These are phyloP conservation scores for Hyaloperonospora arabidopsidis DNA, from an alignment of 352 stramenopile species.

Conservation along the genomic window DNA sequence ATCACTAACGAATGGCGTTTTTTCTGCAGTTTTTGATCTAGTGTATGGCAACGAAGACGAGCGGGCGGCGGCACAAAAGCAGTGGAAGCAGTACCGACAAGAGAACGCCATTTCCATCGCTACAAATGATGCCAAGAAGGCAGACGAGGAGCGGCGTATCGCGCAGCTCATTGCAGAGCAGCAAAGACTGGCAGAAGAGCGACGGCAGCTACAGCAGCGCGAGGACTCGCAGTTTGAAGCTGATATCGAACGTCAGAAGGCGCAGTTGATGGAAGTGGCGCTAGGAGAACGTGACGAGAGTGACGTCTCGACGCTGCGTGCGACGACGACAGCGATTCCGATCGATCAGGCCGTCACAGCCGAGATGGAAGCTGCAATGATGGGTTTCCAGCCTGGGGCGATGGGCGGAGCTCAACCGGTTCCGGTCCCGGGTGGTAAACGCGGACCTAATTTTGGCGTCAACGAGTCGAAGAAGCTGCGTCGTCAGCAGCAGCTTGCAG, in stretches of 20 bases:
- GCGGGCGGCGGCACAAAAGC: constrained; percentile 63
- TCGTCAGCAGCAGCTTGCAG: constrained; percentile 68
- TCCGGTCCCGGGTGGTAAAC: constrained; percentile 72
- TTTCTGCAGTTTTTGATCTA: constrained; percentile 69
- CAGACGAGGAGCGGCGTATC: constrained; percentile 82
- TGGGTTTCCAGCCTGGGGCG: constrained; percentile 75
- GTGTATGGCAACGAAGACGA: constrained; percentile 69
- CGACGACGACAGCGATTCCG: constrained; percentile 71
- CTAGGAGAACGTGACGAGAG: constrained; percentile 74
- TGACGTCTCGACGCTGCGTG: constrained; percentile 62
- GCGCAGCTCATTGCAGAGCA: constrained; percentile 78
- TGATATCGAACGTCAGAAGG: constrained; percentile 72
- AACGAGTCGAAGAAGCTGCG: constrained; percentile 77
- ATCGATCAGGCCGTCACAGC: constrained; percentile 83
- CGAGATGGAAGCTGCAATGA: constrained; percentile 85
- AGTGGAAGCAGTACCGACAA: constrained; percentile 81
- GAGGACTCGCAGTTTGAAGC: constrained; percentile 78
- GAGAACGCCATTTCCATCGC: constrained; percentile 79
- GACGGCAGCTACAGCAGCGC: constrained; percentile 61
- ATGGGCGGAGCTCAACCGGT: constrained; percentile 66
- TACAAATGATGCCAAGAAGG: constrained; percentile 80
- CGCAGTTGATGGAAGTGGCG: constrained; percentile 81
- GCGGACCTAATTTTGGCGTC: constrained; percentile 65
- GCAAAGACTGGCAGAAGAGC: constrained; percentile 69
- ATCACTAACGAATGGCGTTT: constrained; percentile 4